Percentiles rank a stretch among this genome's conserved stretches.
Evolutionary conservation across 1,284 basidiomycete species (phyloP).

Genomic region (Puccinia novopanici): DNA sequence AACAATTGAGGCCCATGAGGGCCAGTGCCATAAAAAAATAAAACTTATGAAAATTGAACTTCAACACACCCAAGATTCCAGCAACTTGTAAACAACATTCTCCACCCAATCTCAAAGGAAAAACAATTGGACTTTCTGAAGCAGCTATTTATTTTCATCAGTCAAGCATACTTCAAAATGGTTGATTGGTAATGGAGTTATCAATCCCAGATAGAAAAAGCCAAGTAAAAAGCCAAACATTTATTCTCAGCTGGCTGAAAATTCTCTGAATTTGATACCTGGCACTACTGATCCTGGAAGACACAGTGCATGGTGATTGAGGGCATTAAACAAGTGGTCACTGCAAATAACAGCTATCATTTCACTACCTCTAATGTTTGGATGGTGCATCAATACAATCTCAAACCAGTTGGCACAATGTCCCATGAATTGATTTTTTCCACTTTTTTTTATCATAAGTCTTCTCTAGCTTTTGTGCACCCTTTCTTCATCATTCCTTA

Average conservation of each 20-base stretch:
- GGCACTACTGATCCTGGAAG: slow-evolving; percentile 76
- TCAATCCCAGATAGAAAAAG: slow-evolving; percentile 71
- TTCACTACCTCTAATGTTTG: slow-evolving; percentile 85
- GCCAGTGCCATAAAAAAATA: too few relatives aligned
- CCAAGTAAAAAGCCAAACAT: slow-evolving; percentile 71
- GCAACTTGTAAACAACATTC: too few relatives aligned
- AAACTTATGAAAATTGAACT: too few relatives aligned
- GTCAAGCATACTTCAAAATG: slow-evolving; percentile 71
- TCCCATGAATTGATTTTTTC: slow-evolving; percentile 78
- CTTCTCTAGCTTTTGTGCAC: too few relatives aligned
- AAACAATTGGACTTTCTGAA: too few relatives aligned
- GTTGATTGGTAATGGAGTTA: slow-evolving; percentile 77
- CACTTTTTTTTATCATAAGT: too few relatives aligned
- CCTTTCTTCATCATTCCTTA: too few relatives aligned
- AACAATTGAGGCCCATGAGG: too few relatives aligned
- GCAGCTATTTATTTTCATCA: slow-evolving; percentile 83
- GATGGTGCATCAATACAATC: slow-evolving; percentile 72
- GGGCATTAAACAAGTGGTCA: slow-evolving; percentile 66
- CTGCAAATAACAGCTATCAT: slow-evolving; percentile 60
- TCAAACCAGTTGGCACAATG: slow-evolving; percentile 77
- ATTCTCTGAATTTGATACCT: slow-evolving; percentile 91
- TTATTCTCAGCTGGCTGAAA: slow-evolving; percentile 72
- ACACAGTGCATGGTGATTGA: slow-evolving; percentile 78
- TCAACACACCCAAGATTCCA: too few relatives aligned
- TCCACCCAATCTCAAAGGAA: too few relatives aligned